phyloP scores from a whole-genome alignment of 164 flowering plant species.

The Magnolia kwangsiensis region DNA sequence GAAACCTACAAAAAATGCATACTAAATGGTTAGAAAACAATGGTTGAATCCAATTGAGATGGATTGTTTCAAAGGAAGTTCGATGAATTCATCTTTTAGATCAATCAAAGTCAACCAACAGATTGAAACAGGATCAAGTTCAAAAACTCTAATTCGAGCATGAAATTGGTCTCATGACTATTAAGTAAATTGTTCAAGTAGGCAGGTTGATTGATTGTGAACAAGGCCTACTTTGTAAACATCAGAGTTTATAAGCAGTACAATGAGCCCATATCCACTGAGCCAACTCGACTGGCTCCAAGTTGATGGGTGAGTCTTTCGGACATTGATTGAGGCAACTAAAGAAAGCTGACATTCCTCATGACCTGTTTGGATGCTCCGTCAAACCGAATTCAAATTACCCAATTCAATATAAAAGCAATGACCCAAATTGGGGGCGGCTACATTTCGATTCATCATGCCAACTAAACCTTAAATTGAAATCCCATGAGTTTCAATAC shows the following conservation, averaged over 20 bases:
- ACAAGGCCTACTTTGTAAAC: neutral
- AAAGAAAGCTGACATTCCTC: neutral
- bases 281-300: neutral
- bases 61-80: neutral
- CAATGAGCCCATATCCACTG: neutral
- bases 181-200: neutral
- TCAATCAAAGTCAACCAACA: neutral
- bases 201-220: neutral
- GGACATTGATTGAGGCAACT: neutral
- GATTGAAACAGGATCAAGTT: neutral
- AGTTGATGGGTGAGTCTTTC: neutral
- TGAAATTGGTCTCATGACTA: neutral
- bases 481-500: too few species aligned
- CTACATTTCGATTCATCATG: neutral
- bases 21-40: slow-evolving; percentile 3
- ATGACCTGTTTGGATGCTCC: neutral
- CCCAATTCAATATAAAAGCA: too few species aligned
- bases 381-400: neutral
- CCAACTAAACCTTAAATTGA: too few species aligned
- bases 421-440: neutral
- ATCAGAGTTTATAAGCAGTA: neutral
- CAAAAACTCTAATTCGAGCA: neutral
- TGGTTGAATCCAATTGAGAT: neutral
- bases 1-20: slow-evolving; percentile 16
- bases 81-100: neutral